A percentile compares a stretch with the other conserved stretches of the same genome.
These are phyloP conservation scores for Phanerodontia chrysosporium DNA, from an alignment of 768 basidiomycete species.

Conservation along the genomic window DNA sequence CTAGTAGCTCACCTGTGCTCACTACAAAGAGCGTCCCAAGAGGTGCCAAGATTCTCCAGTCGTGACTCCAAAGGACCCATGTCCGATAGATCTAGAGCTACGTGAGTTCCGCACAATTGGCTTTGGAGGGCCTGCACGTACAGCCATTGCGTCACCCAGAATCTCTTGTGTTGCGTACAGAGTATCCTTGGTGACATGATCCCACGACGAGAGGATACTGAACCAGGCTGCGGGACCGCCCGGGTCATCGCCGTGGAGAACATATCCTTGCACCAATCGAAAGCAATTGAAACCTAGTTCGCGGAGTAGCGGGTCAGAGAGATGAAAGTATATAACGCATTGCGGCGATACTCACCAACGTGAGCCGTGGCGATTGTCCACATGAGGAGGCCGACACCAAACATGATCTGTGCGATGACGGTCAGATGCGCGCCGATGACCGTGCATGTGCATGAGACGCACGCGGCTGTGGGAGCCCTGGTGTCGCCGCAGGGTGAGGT, in stretches of 20 bases:
- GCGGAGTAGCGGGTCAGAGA: too few species aligned
- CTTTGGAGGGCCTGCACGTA: background rate
- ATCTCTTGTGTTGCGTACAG: slow-evolving; percentile 11
- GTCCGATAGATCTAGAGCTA: slow-evolving; percentile 5
- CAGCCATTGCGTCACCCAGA: slow-evolving; percentile 10
- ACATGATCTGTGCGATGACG: slow-evolving; percentile 5
- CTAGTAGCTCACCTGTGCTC: slow-evolving; percentile 10
- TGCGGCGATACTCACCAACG: background rate
- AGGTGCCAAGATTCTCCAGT: slow-evolving; percentile 14
- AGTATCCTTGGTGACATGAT: slow-evolving; percentile 11
- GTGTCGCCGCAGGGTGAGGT: slow-evolving; percentile 1
- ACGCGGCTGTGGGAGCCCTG: slow-evolving; percentile 6
- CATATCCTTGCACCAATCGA: slow-evolving; percentile 10
- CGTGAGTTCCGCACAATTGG: background rate
- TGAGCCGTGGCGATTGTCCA: slow-evolving; percentile 4
- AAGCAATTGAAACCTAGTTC: background rate
- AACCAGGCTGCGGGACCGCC: slow-evolving; percentile 8
- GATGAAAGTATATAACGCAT: too few species aligned
- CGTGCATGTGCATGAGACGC: background rate
- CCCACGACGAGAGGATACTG: slow-evolving; percentile 2
- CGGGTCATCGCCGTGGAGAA: slow-evolving; percentile 1
- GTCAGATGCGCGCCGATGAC: background rate
- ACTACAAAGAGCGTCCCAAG: slow-evolving; percentile 14
- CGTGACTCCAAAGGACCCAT: slow-evolving; percentile 14
- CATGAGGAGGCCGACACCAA: slow-evolving; percentile 7